These are phyloP conservation scores for Scutellaria galericulata DNA, from an alignment of 257 asterid genomes.

Conservation along the genomic window DNA sequence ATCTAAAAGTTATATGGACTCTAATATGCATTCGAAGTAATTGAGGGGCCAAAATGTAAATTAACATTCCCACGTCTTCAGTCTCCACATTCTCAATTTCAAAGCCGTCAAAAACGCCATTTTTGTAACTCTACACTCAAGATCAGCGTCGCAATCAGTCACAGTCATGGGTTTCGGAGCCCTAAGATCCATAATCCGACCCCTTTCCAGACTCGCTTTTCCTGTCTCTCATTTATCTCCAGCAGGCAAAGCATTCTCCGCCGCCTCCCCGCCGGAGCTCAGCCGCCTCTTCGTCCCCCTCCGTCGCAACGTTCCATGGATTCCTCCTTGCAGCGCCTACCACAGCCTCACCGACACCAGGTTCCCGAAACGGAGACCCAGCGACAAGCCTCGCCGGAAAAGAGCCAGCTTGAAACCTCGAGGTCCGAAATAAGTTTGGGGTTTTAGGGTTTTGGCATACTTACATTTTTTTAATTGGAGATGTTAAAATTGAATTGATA, in stretches of 20 bases:
- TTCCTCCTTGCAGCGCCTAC: constrained; percentile 57
- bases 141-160: constrained; percentile 27
- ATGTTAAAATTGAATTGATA: constrained; percentile 14
- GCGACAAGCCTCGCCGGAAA: constrained; percentile 64
- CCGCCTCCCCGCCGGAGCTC: constrained; percentile 46
- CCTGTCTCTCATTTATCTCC: constrained; percentile 40
- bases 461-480: not conserved
- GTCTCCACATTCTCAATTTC: not conserved
- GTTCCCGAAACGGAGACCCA: constrained; percentile 68
- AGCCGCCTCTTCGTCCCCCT: constrained; percentile 43
- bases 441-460: constrained; percentile 32
- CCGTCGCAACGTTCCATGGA: constrained; percentile 52
- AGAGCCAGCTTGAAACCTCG: constrained; percentile 69
- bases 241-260: constrained; percentile 38
- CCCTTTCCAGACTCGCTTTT: constrained; percentile 52
- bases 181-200: constrained; percentile 66
- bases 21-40: not conserved
- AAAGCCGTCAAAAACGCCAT: constrained; percentile 36
- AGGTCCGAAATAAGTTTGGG: constrained; percentile 44
- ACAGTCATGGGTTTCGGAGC: constrained; percentile 60
- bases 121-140: constrained; percentile 10
- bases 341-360: constrained; percentile 79
- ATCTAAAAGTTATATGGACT: constrained; percentile 13
- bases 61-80: constrained; percentile 24
- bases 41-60: constrained; percentile 23